A percentile compares a stretch with the other conserved stretches of the same genome.
phyloP scores from a whole-genome alignment of 2,329 filamentous ascomycete species.

The Fusarium sarcochroum region DNA sequence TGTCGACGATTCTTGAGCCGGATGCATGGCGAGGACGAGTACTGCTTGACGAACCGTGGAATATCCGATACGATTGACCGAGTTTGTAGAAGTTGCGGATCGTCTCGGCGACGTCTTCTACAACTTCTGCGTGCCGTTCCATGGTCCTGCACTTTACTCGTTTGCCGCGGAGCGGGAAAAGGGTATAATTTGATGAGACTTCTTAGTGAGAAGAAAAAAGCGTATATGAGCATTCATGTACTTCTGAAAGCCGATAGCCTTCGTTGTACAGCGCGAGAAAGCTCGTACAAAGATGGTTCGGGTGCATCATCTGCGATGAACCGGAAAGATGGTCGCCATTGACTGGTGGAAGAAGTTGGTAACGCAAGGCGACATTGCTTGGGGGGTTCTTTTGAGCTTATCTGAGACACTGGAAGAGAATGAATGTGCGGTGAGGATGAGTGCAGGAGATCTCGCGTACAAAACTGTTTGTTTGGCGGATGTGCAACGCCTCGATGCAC shows the following conservation, averaged over 20 bases:
- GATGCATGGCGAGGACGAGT: constrained; percentile 66
- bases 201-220: too few species aligned
- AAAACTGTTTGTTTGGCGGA: accelerated
- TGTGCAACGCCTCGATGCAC: neutral
- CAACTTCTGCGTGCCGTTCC: constrained; percentile 63
- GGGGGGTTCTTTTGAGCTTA: too few species aligned
- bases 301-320: accelerated
- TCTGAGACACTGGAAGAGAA: neutral
- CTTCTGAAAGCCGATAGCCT: accelerated
- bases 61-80: constrained; percentile 74
- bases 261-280: accelerated
- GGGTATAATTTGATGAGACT: too few species aligned
- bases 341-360: too few species aligned
- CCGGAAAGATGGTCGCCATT: neutral
- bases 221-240: neutral
- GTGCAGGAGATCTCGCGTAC: neutral
- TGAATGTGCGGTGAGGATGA: neutral
- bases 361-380: too few species aligned
- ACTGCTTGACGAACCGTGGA: constrained; percentile 80
- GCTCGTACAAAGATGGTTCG: neutral
- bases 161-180: too few species aligned
- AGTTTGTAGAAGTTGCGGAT: constrained; percentile 61
- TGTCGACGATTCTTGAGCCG: constrained; percentile 37
- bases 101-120: constrained; percentile 59
- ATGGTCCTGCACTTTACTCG: constrained; percentile 44